Percentiles rank a stretch among this genome's conserved stretches.
phyloP scores from a whole-genome alignment of 805 yeast species.

The Torulaspora microellipsoides region DNA sequence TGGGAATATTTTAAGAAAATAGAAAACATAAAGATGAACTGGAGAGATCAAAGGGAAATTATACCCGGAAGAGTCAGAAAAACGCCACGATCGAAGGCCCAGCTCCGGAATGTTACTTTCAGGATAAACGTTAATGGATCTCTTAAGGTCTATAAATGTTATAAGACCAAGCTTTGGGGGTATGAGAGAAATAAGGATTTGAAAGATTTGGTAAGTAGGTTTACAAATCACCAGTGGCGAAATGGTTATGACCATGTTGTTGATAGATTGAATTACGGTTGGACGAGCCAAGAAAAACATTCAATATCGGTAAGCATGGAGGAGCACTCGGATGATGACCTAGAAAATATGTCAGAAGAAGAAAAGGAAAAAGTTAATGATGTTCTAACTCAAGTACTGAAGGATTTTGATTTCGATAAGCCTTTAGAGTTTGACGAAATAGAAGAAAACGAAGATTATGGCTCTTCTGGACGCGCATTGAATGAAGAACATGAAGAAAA shows the following conservation, averaged over 20 bases:
- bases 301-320: slow-evolving; percentile 7
- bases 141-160: slow-evolving; percentile 51
- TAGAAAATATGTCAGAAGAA: slow-evolving; percentile 33
- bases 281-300: slow-evolving; percentile 13
- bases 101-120: slow-evolving; percentile 48
- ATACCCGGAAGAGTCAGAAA: slow-evolving; percentile 60
- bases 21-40: slow-evolving; percentile 35
- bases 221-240: slow-evolving; percentile 66
- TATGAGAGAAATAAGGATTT: slow-evolving; percentile 60
- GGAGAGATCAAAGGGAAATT: slow-evolving; percentile 42
- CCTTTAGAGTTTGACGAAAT: slow-evolving; percentile 44
- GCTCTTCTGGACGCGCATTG: background rate
- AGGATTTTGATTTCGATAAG: slow-evolving; percentile 48
- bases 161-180: slow-evolving; percentile 89
- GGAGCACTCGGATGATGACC: slow-evolving; percentile 29
- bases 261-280: slow-evolving; percentile 46
- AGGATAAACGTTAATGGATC: slow-evolving; percentile 58
- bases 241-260: slow-evolving; percentile 76
- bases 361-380: slow-evolving; percentile 44
- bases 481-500: background rate
- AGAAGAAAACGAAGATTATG: slow-evolving; percentile 1
- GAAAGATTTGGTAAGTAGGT: slow-evolving; percentile 60
- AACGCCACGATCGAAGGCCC: slow-evolving; percentile 43
- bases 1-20: slow-evolving; percentile 38
- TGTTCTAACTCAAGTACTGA: slow-evolving; percentile 46